Evolutionary conservation across 2,329 filamentous ascomycete genomes (phyloP).

Genomic region (Cercospora brassicicola): DNA sequence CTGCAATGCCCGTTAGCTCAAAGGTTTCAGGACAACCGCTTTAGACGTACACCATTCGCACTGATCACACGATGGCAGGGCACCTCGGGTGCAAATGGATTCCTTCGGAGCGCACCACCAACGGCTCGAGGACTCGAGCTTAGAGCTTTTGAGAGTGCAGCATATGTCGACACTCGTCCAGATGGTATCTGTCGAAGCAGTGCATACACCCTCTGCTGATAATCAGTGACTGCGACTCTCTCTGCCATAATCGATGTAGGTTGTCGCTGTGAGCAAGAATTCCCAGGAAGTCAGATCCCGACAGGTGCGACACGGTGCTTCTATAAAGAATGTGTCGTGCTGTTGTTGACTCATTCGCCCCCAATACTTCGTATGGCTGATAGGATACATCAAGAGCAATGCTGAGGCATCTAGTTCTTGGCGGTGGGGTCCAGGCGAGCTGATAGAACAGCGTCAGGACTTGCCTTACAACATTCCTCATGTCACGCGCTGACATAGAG

Average conservation of each 20-base stretch:
- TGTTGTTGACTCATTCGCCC: neutral
- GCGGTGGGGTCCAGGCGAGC: no score
- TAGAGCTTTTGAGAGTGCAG: slow-evolving; percentile 66
- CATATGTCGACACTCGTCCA: slow-evolving; percentile 73
- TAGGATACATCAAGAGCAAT: slow-evolving; percentile 8
- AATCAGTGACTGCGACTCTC: slow-evolving; percentile 11
- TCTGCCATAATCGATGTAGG: neutral
- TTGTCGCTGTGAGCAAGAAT: no score
- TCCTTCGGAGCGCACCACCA: slow-evolving; percentile 71
- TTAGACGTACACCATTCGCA: slow-evolving; percentile 60
- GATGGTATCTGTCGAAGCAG: slow-evolving; percentile 74
- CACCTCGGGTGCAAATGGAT: slow-evolving; percentile 79
- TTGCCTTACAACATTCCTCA: no score
- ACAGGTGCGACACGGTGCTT: neutral
- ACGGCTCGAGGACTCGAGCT: slow-evolving; percentile 72
- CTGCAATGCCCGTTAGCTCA: slow-evolving; percentile 16
- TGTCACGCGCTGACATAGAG: no score
- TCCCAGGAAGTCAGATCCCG: neutral
- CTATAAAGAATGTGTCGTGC: no score
- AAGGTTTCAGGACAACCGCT: neutral
- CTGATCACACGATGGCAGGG: slow-evolving; percentile 79
- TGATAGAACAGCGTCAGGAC: no score
- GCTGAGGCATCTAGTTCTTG: neutral
- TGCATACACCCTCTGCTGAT: slow-evolving; percentile 59
- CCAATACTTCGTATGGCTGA: neutral